Base-by-base conservation (phyloP, 768 basidiomycete species). In the Boletus sp. region DNA sequence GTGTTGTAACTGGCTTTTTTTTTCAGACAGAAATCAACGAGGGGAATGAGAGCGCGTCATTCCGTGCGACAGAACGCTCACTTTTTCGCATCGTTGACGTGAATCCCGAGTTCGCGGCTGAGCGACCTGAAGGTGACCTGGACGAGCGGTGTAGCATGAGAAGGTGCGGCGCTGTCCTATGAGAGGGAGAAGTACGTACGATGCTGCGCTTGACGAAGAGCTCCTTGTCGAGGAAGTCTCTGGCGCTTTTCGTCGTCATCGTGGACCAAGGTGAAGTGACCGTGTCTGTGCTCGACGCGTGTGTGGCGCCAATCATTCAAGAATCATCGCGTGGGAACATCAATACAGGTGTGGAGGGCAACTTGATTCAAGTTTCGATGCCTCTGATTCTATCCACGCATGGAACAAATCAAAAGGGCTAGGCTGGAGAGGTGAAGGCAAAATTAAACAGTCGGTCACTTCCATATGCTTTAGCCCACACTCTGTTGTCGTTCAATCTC, bases 81-180 rank as follows among this genome's bases (percentile, higher is more conserved):
- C 90, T 84, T 87, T 67, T 91, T 93, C 19, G 90, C 90, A 35
- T 72, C 72, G 68, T 90, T 88, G 63, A 91, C 88, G 62, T 91
- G 85, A 50, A 92, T 76, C 0, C 76, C 75, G 41, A 89, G 76
- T 38, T 80, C 81, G 58, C 88, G 80, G 62, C 90, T 91, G 46
- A 93, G 75, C 5, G 82, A 84, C 35, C 90, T 80, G 68, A 82
- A 93, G 5, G 90, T 93, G 54, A 93, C 87, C 90, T 92, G 55
- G 33, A 43, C 30, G 47, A 35, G 37, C 44, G 27, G 2, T 14
- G 9, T 33, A 3, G 46, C n/a, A 29, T 47, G 50, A 49, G 51
- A 30, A 39, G 56, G 9, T 54, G 43, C 9, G 23, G 23, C 30
- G 19, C 30, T 33, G 32, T 34, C 1, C 9, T 29, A 5, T 21